Evolutionary conservation across 1,139 yeast species (phyloP).

Genomic region (Geotrichum fermentans): DNA sequence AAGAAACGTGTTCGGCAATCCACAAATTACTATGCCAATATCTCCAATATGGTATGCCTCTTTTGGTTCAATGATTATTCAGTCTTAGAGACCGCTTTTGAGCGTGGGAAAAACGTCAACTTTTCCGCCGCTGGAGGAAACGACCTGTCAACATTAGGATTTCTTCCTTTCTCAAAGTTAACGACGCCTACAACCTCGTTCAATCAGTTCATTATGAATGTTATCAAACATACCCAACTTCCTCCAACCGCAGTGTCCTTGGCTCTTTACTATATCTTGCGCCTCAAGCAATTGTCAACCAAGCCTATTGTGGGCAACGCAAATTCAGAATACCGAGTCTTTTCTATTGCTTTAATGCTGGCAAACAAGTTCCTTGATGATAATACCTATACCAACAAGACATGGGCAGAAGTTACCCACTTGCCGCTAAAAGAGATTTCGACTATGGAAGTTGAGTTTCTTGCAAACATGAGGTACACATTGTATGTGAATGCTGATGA

Average conservation of each 20-base stretch:
- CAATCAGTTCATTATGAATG: constrained; percentile 29
- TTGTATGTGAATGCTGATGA: constrained; percentile 29
- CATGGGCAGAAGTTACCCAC: constrained; percentile 91
- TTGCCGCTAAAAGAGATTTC: constrained; percentile 56
- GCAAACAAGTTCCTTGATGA: constrained; percentile 93
- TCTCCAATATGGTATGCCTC: constrained; percentile 34
- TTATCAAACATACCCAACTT: constrained; percentile 35
- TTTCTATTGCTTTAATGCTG: constrained; percentile 65
- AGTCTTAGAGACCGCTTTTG: constrained; percentile 21
- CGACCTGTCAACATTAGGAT: not conserved
- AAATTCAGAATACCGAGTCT: constrained; percentile 50
- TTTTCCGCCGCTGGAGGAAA: constrained; percentile 5
- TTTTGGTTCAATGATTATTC: constrained; percentile 32
- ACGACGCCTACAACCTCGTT: constrained; percentile 25
- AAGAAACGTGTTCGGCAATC: constrained; percentile 6
- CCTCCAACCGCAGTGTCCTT: constrained; percentile 37
- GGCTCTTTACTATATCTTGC: constrained; percentile 37
- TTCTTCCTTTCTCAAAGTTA: constrained; percentile 17
- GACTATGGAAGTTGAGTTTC: constrained; percentile 52
- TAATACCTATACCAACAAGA: constrained; percentile 83
- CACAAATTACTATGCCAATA: constrained; percentile 26
- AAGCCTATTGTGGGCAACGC: constrained; percentile 34
- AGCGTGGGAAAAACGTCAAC: constrained; percentile 18
- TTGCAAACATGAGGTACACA: constrained; percentile 33
- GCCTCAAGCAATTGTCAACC: constrained; percentile 31